Percentiles rank a stretch among this genome's conserved stretches.
These are phyloP conservation scores for Neurospora sp. DNA, from an alignment of 495 filamentous ascomycete species.

Conservation along the genomic window DNA sequence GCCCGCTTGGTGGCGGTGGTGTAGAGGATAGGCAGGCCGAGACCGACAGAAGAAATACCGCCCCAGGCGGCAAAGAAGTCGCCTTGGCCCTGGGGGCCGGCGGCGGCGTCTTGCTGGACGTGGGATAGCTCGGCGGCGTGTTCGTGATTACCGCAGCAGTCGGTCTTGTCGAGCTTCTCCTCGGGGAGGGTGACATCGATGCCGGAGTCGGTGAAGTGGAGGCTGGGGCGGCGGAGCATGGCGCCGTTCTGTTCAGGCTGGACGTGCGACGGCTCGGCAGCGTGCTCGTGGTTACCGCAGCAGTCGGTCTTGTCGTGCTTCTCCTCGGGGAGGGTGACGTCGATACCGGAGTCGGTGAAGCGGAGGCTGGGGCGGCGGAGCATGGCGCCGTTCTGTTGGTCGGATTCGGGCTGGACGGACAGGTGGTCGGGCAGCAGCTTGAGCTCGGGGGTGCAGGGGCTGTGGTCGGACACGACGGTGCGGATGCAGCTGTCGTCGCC, in stretches of 20 bases:
- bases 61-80: slow-evolving; percentile 97
- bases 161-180: not conserved
- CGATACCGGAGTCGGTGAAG: slow-evolving; percentile 38
- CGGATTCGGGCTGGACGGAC: slow-evolving; percentile 12
- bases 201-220: slow-evolving; percentile 34
- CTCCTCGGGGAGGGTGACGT: slow-evolving; percentile 27
- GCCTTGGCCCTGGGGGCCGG: slow-evolving; percentile 31
- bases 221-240: slow-evolving; percentile 11
- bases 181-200: slow-evolving; percentile 32
- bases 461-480: slow-evolving; percentile 95
- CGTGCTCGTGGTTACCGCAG: too few species aligned
- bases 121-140: not conserved
- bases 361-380: slow-evolving; percentile 4
- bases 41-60: slow-evolving; percentile 85
- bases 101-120: not conserved
- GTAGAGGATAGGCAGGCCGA: slow-evolving; percentile 86
- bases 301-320: too few species aligned
- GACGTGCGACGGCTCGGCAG: too few species aligned
- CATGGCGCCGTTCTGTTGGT: slow-evolving; percentile 17
- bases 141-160: not conserved
- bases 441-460: slow-evolving; percentile 87
- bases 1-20: slow-evolving; percentile 57
- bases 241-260: not conserved
- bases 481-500: slow-evolving; percentile 65
- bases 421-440: slow-evolving; percentile 74